Base-by-base conservation (phyloP, 192 early-diverging fungal species). In the Entrophospora sp. region DNA sequence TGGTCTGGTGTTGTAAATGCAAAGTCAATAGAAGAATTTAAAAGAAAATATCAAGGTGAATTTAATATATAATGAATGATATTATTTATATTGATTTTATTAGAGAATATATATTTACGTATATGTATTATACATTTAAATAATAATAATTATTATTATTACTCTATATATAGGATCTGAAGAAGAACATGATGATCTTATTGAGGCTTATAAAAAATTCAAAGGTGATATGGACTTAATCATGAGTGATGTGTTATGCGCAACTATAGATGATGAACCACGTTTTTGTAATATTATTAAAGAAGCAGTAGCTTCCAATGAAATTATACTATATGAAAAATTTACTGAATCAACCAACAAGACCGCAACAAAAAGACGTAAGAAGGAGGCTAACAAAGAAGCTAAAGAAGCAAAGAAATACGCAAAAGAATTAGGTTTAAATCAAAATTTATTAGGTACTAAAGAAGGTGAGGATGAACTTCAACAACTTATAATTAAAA, bases 141-240 rank as follows among this genome's bases (percentile, higher is more conserved):
- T n/a, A n/a, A n/a, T n/a, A n/a, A n/a, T n/a, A n/a, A n/a, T n/a
- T n/a, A n/a, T n/a, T n/a, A n/a, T n/a, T n/a, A n/a, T n/a, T n/a
- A 32, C 32, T n/a, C 25, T 53, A 22, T 12, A 34, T 16, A 14
- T 64, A 85, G 83, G 80, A 1, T 92, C 93, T 5, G 81, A 81
- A 13, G 88, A 93, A 67, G 90, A 95, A 68, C 74, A 71, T 16
- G 46, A 67, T 20, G 91, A 93, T 73, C 73, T 95, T 5, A 43
- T 91, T 8, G 69, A 77, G 20, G 79, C 83, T 0, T 94, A 91
- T 71, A 76, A 72, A 5, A 66, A 78, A 18, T 76, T 75, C 58
- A 76, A 89, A 28, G 91, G 91, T 5, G 81, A 89, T 64, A 75
- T 96, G 75, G 83, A 86, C 44, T 32, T 60, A 30, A 90, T 96